Conservation (phyloP, 768 basidiomycete species). For the Kwoniella mangroviensis region DNA sequence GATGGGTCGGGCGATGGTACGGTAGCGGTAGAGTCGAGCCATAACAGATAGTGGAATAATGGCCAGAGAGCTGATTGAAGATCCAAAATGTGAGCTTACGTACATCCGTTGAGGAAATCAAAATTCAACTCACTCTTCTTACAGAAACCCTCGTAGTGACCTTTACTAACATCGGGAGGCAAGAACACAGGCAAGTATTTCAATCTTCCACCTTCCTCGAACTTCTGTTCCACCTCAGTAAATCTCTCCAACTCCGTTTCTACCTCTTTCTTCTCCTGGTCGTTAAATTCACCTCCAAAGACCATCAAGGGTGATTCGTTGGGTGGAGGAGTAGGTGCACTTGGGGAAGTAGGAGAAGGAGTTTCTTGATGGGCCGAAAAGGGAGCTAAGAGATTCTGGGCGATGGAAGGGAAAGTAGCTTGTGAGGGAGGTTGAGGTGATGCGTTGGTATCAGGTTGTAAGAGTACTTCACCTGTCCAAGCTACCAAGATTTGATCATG, state of each 20-base stretch:
- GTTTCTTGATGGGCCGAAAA: slow-evolving; percentile 16
- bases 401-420: slow-evolving; percentile 31
- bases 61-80: slow-evolving; percentile 85
- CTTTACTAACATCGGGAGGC: slow-evolving; percentile 72
- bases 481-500: slow-evolving; percentile 92
- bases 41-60: slow-evolving; percentile 95
- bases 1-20: slow-evolving; percentile 76
- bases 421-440: slow-evolving; percentile 56
- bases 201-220: slow-evolving; percentile 62
- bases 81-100: background rate
- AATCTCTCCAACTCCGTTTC: slow-evolving; percentile 70
- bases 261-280: slow-evolving; percentile 69
- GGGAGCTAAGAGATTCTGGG: slow-evolving; percentile 22
- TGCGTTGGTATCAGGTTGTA: slow-evolving; percentile 57
- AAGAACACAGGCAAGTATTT: slow-evolving; percentile 79
- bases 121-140: slow-evolving; percentile 76
- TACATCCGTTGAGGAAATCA: background rate
- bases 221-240: slow-evolving; percentile 61
- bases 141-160: slow-evolving; percentile 97
- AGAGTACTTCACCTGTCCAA: slow-evolving; percentile 86
- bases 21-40: slow-evolving; percentile 87
- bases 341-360: slow-evolving; percentile 29
- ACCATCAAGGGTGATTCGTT: slow-evolving; percentile 36
- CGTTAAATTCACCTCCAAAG: slow-evolving; percentile 61
- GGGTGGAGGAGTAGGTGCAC: slow-evolving; percentile 8